Evolutionary conservation across 371 early-diverging fungal genomes (phyloP).

Genomic region (Mortierella sp.): DNA sequence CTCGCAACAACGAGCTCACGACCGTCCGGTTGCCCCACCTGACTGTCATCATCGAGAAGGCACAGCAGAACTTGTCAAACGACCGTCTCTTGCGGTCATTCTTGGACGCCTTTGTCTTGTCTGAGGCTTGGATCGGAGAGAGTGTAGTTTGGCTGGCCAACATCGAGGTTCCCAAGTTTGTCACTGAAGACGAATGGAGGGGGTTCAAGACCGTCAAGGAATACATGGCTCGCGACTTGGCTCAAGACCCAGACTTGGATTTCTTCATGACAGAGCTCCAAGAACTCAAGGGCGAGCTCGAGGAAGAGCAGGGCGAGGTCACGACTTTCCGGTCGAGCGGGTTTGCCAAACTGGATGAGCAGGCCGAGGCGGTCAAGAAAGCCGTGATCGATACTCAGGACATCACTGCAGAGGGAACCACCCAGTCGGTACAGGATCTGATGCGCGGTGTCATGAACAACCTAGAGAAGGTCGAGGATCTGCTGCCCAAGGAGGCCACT

Average conservation of each 20-base stretch:
- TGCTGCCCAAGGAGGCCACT: constrained; percentile 43
- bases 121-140: constrained; percentile 56
- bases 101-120: constrained; percentile 38
- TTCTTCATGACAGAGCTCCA: constrained; percentile 28
- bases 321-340: constrained; percentile 42
- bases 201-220: constrained; percentile 43
- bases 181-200: constrained; percentile 40
- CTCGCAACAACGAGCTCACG: constrained; percentile 50
- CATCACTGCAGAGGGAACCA: constrained; percentile 35
- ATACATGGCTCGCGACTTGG: constrained; percentile 28
- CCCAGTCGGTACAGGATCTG: constrained; percentile 31
- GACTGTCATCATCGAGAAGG: constrained; percentile 39
- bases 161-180: constrained; percentile 44
- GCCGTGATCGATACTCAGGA: constrained; percentile 36
- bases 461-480: constrained; percentile 45
- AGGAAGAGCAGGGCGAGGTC: constrained; percentile 49
- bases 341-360: constrained; percentile 48
- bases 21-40: constrained; percentile 41
- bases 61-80: constrained; percentile 44
- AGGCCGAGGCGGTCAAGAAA: constrained; percentile 39
- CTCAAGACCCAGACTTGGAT: constrained; percentile 35
- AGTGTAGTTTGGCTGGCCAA: constrained; percentile 55
- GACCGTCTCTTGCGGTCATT: constrained; percentile 46
- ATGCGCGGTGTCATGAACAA: constrained; percentile 45
- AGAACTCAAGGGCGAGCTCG: constrained; percentile 37